These are phyloP conservation scores for Komagataella pseudopastoris DNA, from an alignment of 805 yeast species.

Conservation along the genomic window DNA sequence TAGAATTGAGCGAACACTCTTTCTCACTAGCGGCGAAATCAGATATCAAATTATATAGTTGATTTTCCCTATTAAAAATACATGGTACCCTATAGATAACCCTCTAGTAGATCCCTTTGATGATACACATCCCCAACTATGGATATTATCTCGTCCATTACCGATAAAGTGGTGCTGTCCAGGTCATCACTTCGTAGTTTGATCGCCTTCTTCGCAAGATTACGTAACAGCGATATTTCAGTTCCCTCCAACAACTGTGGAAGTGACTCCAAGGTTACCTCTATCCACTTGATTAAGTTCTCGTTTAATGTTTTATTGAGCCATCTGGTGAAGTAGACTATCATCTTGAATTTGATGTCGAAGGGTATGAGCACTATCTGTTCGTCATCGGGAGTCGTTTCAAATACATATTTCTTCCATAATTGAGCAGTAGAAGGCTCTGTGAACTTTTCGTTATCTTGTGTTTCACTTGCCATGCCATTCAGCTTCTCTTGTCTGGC, in stretches of 20 bases:
- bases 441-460: background rate
- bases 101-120: constrained; percentile 12
- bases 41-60: background rate
- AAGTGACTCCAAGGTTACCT: constrained; percentile 21
- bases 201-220: constrained; percentile 22
- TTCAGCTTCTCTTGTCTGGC: background rate
- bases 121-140: constrained; percentile 11
- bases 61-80: background rate
- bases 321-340: constrained; percentile 31
- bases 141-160: constrained; percentile 9
- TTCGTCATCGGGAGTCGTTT: constrained; percentile 17
- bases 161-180: constrained; percentile 7
- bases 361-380: constrained; percentile 22
- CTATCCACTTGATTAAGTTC: constrained; percentile 24
- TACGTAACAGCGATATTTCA: constrained; percentile 26
- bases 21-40: background rate
- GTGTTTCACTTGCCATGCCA: constrained; percentile 9
- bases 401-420: constrained; percentile 27
- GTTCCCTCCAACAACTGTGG: constrained; percentile 22
- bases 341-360: constrained; percentile 17
- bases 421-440: constrained; percentile 20
- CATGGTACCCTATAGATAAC: background rate
- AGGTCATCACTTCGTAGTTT: constrained; percentile 11
- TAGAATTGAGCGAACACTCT: background rate
- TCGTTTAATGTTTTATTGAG: constrained; percentile 16